Percentiles rank a stretch among this genome's conserved stretches.
These are phyloP conservation scores for Arthrobotrys musiformis DNA, from an alignment of 2,329 filamentous ascomycete genomes.

Conservation along the genomic window DNA sequence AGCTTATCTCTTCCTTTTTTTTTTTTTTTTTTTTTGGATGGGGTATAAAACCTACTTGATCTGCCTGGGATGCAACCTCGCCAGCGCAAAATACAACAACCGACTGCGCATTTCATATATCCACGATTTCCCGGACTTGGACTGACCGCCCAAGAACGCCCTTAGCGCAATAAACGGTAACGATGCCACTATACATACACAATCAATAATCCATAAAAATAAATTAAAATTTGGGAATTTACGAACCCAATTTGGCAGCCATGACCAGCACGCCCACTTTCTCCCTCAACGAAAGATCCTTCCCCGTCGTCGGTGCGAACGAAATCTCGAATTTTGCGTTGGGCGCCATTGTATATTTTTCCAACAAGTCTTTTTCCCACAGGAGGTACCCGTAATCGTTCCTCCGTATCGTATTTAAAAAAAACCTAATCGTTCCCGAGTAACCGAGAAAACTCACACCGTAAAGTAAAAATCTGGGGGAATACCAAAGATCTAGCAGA, in stretches of 20 bases:
- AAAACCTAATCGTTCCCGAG: too few species aligned
- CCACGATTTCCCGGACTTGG: conserved; percentile 46
- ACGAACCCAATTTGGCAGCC: conserved; percentile 34
- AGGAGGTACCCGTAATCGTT: too few species aligned
- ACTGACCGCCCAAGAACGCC: conserved; percentile 2
- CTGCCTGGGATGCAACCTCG: conserved; percentile 33
- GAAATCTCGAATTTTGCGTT: conserved; percentile 37
- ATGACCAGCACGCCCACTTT: conserved; percentile 22
- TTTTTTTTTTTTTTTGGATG: too few species aligned
- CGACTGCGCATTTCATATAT: conserved; percentile 32
- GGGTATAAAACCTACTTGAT: conserved; percentile 52
- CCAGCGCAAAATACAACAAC: conserved; percentile 28
- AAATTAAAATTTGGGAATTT: background rate
- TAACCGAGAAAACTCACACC: too few species aligned
- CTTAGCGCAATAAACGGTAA: conserved; percentile 19
- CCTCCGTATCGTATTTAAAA: too few species aligned
- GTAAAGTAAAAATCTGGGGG: too few species aligned
- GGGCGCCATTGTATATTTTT: conserved; percentile 2
- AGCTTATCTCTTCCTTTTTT: too few species aligned
- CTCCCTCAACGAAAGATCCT: conserved; percentile 20
- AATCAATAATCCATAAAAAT: background rate
- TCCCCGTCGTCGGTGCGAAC: conserved; percentile 28
- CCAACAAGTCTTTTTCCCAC: background rate
- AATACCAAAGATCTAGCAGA: too few species aligned
- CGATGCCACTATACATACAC: conserved; percentile 15